A percentile compares a stretch with the other conserved stretches of the same genome.
Conservation (phyloP, 1,284 basidiomycete species). For the Cystobasidium slooffiae region DNA sequence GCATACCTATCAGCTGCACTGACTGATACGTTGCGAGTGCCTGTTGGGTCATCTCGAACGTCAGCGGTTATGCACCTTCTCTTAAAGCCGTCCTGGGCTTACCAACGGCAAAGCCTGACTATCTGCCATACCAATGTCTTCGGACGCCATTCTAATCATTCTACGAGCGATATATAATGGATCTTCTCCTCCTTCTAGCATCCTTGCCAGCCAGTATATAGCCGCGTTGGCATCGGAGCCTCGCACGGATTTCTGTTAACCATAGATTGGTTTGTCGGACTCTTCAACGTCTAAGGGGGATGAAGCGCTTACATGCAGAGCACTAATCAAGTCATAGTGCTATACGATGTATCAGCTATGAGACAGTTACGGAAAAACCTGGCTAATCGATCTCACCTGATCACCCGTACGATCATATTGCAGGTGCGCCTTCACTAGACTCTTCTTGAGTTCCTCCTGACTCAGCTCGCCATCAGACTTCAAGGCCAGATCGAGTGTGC, state of each 20-base stretch:
- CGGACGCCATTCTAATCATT: slow-evolving; percentile 57
- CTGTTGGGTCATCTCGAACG: neutral
- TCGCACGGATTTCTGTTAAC: slow-evolving; percentile 77
- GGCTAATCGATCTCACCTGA: too few relatives aligned
- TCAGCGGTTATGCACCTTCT: neutral
- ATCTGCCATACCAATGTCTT: slow-evolving; percentile 57
- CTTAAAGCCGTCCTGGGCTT: neutral
- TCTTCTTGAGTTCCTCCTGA: slow-evolving; percentile 57
- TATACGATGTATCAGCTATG: slow-evolving; percentile 29
- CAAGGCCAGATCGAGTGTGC: slow-evolving; percentile 68
- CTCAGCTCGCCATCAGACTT: slow-evolving; percentile 37
- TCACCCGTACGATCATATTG: slow-evolving; percentile 77
- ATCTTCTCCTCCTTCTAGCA: slow-evolving; percentile 85
- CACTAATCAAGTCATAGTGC: slow-evolving; percentile 80
- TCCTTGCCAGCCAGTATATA: slow-evolving; percentile 83
- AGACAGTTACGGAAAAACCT: too few relatives aligned
- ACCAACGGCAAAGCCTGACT: slow-evolving; percentile 58
- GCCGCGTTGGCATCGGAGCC: slow-evolving; percentile 79
- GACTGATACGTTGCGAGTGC: slow-evolving; percentile 78
- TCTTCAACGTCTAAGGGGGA: too few relatives aligned
- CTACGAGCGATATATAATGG: slow-evolving; percentile 62
- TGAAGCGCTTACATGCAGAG: slow-evolving; percentile 26
- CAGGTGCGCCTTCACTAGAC: slow-evolving; percentile 55
- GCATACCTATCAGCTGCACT: slow-evolving; percentile 82
- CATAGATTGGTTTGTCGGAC: neutral